These are phyloP conservation scores for Skeletonema marinoi DNA, from an alignment of 108 stramenopile genomes.

Conservation along the genomic window DNA sequence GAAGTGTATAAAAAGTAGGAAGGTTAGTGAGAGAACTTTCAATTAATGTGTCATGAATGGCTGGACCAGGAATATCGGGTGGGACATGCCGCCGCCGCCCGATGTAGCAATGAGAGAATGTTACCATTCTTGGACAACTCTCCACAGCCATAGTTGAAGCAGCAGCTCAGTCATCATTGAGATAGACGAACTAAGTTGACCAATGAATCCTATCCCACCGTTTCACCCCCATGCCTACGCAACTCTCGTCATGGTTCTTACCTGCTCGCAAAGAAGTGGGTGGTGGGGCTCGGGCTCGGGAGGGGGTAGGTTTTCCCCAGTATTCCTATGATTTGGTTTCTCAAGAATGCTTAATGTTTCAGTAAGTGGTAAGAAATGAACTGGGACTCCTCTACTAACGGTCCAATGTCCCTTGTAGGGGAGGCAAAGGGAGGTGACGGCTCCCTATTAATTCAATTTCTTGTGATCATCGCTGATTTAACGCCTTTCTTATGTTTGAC, in stretches of 20 bases:
- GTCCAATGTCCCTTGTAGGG: background rate
- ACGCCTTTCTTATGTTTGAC: background rate
- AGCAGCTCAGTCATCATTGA: no score
- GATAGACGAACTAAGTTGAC: no score
- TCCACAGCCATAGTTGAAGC: no score
- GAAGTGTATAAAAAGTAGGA: background rate
- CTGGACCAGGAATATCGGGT: no score
- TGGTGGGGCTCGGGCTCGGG: background rate
- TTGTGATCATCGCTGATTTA: background rate
- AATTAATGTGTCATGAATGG: no score
- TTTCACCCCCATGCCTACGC: background rate
- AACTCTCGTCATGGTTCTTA: constrained; percentile 11
- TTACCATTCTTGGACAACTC: no score
- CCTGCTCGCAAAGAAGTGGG: constrained; percentile 54
- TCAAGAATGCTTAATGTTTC: background rate
- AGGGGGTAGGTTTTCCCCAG: background rate
- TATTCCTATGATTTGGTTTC: background rate
- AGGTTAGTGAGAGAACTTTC: background rate
- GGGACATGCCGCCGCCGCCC: no score
- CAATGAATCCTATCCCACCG: no score
- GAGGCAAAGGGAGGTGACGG: background rate
- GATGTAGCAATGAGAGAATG: no score
- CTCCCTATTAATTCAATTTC: background rate
- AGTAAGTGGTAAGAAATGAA: background rate
- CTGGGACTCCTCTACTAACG: background rate